phyloP scores from a whole-genome alignment of 2,329 filamentous ascomycete species.

The Drechslera avenae region DNA sequence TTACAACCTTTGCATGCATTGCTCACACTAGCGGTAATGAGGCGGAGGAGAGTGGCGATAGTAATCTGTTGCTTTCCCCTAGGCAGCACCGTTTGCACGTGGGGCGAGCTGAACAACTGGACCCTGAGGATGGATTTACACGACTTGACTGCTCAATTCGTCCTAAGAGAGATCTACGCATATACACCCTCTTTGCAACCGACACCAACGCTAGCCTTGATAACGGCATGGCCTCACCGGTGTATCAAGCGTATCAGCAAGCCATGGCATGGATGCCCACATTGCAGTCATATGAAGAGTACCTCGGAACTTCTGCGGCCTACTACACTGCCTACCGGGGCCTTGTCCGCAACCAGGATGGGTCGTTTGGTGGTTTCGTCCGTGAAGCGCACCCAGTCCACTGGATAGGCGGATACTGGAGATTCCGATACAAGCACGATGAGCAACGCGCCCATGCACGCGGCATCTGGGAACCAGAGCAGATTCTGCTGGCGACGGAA shows the following conservation, averaged over 20 bases:
- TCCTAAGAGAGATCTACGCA: too few relatives aligned
- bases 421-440: conserved; percentile 18
- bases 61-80: background rate
- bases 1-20: too few relatives aligned
- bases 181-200: too few relatives aligned
- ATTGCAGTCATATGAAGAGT: background rate
- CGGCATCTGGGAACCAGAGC: conserved; percentile 22
- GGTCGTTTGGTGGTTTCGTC: conserved; percentile 17
- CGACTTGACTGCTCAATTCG: too few relatives aligned
- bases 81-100: background rate
- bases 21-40: too few relatives aligned
- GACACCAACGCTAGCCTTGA: too few relatives aligned
- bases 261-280: background rate
- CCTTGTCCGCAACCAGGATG: conserved; percentile 2
- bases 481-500: conserved; percentile 20
- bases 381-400: conserved; percentile 6
- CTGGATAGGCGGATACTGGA: conserved; percentile 20
- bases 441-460: conserved; percentile 17
- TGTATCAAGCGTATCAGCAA: too few relatives aligned
- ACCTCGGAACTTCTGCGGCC: background rate
- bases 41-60: too few relatives aligned
- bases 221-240: too few relatives aligned
- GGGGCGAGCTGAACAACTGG: background rate
- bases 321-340: conserved; percentile 20
- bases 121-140: too few relatives aligned